Conservation (phyloP, 257 asterid genomes). For the Capsicum baccatum region DNA sequence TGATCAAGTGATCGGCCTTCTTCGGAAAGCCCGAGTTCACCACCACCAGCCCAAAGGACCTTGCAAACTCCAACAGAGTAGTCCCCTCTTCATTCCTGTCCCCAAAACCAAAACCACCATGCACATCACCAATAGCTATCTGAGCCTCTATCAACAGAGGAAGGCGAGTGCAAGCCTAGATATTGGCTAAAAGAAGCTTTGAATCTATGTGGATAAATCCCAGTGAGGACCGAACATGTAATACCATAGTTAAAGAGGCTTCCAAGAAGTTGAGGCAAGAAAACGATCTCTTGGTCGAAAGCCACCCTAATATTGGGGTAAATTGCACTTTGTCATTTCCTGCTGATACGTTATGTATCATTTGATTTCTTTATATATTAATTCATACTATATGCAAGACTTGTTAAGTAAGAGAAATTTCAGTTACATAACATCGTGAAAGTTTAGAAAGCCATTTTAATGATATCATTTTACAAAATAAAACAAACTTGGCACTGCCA, state of each 20-base stretch:
- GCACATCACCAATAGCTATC: neutral
- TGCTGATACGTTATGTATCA: neutral
- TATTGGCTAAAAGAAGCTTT: neutral
- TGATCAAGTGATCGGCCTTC: too few relatives aligned
- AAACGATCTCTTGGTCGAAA: neutral
- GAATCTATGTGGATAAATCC: neutral
- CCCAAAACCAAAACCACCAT: too few relatives aligned
- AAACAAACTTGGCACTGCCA: neutral
- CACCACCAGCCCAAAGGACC: too few relatives aligned
- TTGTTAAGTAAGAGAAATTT: neutral
- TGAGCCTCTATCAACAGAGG: neutral
- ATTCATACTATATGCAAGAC: neutral
- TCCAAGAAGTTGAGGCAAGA: slow-evolving; percentile 3
- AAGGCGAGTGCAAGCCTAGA: neutral
- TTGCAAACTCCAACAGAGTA: too few relatives aligned
- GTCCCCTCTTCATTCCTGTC: too few relatives aligned
- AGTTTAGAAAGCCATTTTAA: neutral
- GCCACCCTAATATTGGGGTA: neutral
- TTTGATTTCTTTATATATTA: slow-evolving; percentile 1
- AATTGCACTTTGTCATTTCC: slow-evolving; percentile 1
- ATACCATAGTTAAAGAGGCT: neutral
- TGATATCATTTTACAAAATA: neutral
- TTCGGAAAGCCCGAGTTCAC: too few relatives aligned
- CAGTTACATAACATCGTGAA: neutral
- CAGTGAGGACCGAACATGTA: slow-evolving; percentile 3